Base-by-base conservation (phyloP, 2,329 filamentous ascomycete genomes). In the Hymenoscyphus repandus region DNA sequence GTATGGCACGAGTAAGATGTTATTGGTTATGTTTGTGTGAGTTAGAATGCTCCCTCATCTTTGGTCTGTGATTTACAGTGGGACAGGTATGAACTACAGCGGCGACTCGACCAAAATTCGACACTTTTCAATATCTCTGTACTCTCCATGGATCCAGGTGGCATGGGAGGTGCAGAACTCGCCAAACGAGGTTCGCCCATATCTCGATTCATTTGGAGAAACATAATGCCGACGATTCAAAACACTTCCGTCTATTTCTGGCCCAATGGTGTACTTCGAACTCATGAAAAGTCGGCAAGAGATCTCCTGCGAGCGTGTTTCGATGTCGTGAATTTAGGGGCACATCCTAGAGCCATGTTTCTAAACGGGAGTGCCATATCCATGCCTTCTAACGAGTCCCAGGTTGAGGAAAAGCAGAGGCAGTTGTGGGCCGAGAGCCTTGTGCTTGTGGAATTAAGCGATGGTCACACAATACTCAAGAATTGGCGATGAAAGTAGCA, bases 91-190 rank as follows among this genome's bases (percentile, higher is more conserved):
- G 56, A 54, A 20, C 47, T 58, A 12, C 56, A 58, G 36, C 53
- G 50, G 17, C 45, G 51, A n/a, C 45, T 58, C 13, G 20, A 55
- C 44, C 22, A 34, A 6, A 51, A 55, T n/a, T 36, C 53, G 1
- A 52, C 47, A 5, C 61, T 72, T 10, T 66, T 59, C 33, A 65
- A 66, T 9, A 65, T 74, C 46, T 64, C 64, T 15, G 60, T 72
- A 27, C 52, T 71, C 4, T 65, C 66, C 2, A 50, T 72, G 12
- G 70, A 73, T 47, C 70, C 70, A 0, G 71, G 70, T 32, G 63
- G 57, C 5, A 72, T 73, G 67, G 52, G 55, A 32, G 40, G 38
- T 17, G 68, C 65, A 7, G 65, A 62, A 15, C 54, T 72, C 2
- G 22, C 47, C 3, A 58, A 57, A 7, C 57, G 44, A 9, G 18